Percentiles rank a stretch among this genome's conserved stretches.
phyloP scores from a whole-genome alignment of 2,329 filamentous ascomycete species.

The Hymenoscyphus fraxineus region DNA sequence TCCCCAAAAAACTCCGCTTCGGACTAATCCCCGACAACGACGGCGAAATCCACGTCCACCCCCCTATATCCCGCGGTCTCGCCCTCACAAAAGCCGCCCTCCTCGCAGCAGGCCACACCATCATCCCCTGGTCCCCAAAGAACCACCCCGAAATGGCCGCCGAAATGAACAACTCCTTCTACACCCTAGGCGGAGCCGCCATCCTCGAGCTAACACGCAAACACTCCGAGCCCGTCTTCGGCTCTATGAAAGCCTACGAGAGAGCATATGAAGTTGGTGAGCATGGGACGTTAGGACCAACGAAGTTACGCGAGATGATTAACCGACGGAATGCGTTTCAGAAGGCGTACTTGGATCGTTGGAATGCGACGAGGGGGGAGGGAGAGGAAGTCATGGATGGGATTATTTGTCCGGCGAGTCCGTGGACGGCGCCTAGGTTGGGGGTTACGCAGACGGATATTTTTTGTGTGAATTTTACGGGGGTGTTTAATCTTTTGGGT shows the following conservation, averaged over 20 bases:
- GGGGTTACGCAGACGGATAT: slow-evolving; percentile 28
- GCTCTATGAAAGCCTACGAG: slow-evolving; percentile 33
- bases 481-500: slow-evolving; percentile 34
- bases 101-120: slow-evolving; percentile 37
- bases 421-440: slow-evolving; percentile 37
- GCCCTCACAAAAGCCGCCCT: slow-evolving; percentile 34
- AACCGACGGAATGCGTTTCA: slow-evolving; percentile 34
- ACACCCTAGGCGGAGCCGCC: slow-evolving; percentile 34
- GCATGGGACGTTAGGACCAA: slow-evolving; percentile 28
- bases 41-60: slow-evolving; percentile 36
- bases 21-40: slow-evolving; percentile 38
- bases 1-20: slow-evolving; percentile 37
- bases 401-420: slow-evolving; percentile 34
- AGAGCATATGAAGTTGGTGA: slow-evolving; percentile 28
- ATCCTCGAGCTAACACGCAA: slow-evolving; percentile 30
- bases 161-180: slow-evolving; percentile 32
- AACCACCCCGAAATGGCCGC: slow-evolving; percentile 34
- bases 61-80: slow-evolving; percentile 38
- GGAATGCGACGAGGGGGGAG: slow-evolving; percentile 33
- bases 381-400: slow-evolving; percentile 36
- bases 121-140: slow-evolving; percentile 35
- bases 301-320: slow-evolving; percentile 34
- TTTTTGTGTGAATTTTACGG: slow-evolving; percentile 33
- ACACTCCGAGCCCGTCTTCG: slow-evolving; percentile 31
- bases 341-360: slow-evolving; percentile 37